These are phyloP conservation scores for Talaromyces sp. DNA, from an alignment of 2,329 filamentous ascomycete genomes.

Conservation along the genomic window DNA sequence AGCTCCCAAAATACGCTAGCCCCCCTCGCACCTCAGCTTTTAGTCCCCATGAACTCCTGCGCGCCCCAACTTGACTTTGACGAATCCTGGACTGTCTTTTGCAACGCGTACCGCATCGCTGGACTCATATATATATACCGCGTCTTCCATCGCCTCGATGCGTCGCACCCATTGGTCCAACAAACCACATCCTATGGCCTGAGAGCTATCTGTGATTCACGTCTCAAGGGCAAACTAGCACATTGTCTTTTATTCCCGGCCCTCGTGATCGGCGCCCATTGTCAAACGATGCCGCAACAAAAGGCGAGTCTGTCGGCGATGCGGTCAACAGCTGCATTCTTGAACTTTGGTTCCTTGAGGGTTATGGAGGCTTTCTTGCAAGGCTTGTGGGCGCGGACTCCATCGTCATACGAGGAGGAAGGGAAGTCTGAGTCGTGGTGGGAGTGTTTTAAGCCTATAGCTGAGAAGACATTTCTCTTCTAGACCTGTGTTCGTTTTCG, in stretches of 20 bases:
- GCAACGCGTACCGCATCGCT: conserved; percentile 41
- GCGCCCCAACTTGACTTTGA: conserved; percentile 27
- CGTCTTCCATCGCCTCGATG: conserved; percentile 41
- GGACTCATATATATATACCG: conserved; percentile 46
- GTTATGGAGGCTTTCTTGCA: conserved; percentile 20
- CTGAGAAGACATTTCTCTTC: conserved; percentile 19
- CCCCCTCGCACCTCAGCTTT: not conserved
- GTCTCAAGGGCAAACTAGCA: conserved; percentile 19
- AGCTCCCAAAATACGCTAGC: not conserved
- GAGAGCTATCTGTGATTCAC: conserved; percentile 17
- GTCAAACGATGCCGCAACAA: conserved; percentile 11
- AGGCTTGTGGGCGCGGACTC: conserved; percentile 4
- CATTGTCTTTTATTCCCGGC: conserved; percentile 21
- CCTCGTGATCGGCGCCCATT: conserved; percentile 20
- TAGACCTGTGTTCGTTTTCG: conserved; percentile 4
- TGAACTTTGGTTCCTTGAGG: conserved; percentile 19
- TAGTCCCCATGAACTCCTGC: conserved; percentile 1
- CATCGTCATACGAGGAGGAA: not conserved
- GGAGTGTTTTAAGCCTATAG: conserved; percentile 19
- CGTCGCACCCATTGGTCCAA: conserved; percentile 41
- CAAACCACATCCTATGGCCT: conserved; percentile 23
- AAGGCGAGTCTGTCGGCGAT: conserved; percentile 14
- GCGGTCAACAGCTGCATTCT: conserved; percentile 15
- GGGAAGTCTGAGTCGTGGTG: conserved; percentile 15
- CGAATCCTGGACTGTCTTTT: conserved; percentile 35